A percentile compares a stretch with the other conserved stretches of the same genome.
Conservation (phyloP, 2,329 filamentous ascomycete species). For the Leptodontidium sp. region DNA sequence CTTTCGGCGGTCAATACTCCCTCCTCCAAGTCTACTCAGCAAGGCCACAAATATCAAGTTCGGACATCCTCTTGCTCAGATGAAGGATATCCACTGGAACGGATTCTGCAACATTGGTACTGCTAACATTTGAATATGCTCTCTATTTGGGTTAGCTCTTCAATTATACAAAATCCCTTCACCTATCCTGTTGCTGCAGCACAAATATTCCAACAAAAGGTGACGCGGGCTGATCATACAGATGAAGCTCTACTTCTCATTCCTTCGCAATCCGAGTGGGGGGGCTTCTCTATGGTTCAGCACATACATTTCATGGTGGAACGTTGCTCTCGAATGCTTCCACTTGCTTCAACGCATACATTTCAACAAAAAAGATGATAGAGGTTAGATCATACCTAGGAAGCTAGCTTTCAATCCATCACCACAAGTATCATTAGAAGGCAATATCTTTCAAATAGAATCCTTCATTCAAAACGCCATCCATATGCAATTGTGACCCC, state of each 20-base stretch:
- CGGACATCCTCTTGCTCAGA: background rate
- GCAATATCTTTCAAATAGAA: constrained; percentile 14
- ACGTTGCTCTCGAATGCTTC: background rate
- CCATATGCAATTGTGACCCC: constrained; percentile 34
- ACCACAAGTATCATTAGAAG: constrained; percentile 7
- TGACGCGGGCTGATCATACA: background rate
- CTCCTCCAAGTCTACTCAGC: background rate
- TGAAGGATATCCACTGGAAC: no score
- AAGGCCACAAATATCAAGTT: background rate
- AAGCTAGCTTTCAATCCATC: background rate
- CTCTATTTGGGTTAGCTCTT: background rate
- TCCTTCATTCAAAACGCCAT: constrained; percentile 28
- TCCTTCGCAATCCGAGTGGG: background rate
- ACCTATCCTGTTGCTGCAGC: no score
- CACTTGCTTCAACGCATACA: background rate
- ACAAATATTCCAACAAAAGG: constrained; percentile 5
- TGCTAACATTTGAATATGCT: no score
- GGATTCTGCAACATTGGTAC: no score
- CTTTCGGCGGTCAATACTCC: background rate
- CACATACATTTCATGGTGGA: background rate
- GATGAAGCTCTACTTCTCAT: background rate
- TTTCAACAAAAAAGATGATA: constrained; percentile 1
- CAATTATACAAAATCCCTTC: background rate
- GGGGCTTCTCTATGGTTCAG: background rate
- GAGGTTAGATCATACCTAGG: background rate